A percentile compares a stretch with the other conserved stretches of the same genome.
Evolutionary conservation across 176 grass and related monocot genomes (phyloP).

Genomic region (Eleusine indica): DNA sequence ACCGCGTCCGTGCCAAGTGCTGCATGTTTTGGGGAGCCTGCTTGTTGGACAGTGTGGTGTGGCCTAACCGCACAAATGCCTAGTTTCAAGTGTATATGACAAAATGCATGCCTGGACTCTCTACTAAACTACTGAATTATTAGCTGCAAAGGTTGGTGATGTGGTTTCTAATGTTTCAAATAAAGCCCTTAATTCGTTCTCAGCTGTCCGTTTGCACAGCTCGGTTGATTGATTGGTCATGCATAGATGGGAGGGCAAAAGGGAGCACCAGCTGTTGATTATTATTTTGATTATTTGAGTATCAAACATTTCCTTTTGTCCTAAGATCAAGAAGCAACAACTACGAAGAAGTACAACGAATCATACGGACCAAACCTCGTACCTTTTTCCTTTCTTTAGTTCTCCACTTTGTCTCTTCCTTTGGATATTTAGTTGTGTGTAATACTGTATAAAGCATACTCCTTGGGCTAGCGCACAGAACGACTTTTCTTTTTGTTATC

Average conservation of each 20-base stretch:
- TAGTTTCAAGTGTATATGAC: slow-evolving; percentile 27
- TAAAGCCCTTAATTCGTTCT: background rate
- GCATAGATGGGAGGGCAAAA: background rate
- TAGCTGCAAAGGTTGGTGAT: slow-evolving; percentile 50
- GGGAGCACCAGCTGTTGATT: too few species aligned
- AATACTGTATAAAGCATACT: background rate
- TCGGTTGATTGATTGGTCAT: slow-evolving; percentile 30
- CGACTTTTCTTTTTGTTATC: background rate
- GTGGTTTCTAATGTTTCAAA: slow-evolving; percentile 11
- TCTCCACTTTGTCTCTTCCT: background rate
- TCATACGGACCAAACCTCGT: background rate
- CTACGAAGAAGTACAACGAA: background rate
- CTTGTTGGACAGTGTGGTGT: slow-evolving; percentile 18
- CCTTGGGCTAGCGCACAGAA: background rate
- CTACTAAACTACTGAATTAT: slow-evolving; percentile 33
- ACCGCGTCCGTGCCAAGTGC: slow-evolving; percentile 43
- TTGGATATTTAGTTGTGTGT: background rate
- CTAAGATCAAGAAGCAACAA: slow-evolving; percentile 15
- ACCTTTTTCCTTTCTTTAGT: background rate
- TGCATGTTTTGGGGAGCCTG: slow-evolving; percentile 14
- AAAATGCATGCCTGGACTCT: slow-evolving; percentile 26
- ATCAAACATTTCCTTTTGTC: slow-evolving; percentile 19
- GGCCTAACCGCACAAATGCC: slow-evolving; percentile 28
- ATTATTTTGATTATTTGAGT: too few species aligned
- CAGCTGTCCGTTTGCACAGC: slow-evolving; percentile 20